Base-by-base conservation (phyloP, 192 early-diverging fungal genomes). In the Linnemannia schmuckeri region DNA sequence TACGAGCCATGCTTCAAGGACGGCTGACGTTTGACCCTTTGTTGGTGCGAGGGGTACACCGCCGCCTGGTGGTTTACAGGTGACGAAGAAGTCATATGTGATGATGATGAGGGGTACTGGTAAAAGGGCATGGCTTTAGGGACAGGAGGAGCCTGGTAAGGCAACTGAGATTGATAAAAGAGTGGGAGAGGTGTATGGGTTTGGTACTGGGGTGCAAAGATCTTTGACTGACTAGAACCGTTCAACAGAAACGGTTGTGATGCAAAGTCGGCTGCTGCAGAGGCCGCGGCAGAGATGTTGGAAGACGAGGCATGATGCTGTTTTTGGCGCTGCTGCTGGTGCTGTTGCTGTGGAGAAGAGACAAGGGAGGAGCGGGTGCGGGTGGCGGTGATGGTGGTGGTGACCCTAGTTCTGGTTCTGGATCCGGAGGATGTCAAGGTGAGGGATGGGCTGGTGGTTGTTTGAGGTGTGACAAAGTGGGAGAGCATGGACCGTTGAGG, bases 401-500 rank as follows among this genome's bases (percentile, higher is more conserved):
- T 78, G 33, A 61, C 76, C n/a, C 75, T 81, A 37, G 80, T 52
- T 40, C 52, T 52, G 22, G 75, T 49, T 33, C 18, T 37, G 33
- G 57, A 63, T 10, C 74, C 47, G 46, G 20, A 66, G 68, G 35
- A 66, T 46, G 75, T 68, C 55, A 40, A 38, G 15, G 75, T 69
- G 12, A 66, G 33, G 8, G 76, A 46, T 13, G 76, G 68, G 40
- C 40, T 61, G 1, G 72, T 55, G 3, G 72, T 71, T 6, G 76
- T 30, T 40, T 70, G 47, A 24, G 75, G 78, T 75, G 79, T 75
- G 68, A 75, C 76, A 78, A 87, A 81, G 72, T 87, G 80, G 13
- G 85, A 81, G 5, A 87, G 75, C 85, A 87, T 81, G 0, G 85
- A 87, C 52, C 85, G 79, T 47, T 87, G 85, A 3, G 85, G 80